phyloP scores from a whole-genome alignment of 106 monocot species.

The Phalaenopsis aphrodite region DNA sequence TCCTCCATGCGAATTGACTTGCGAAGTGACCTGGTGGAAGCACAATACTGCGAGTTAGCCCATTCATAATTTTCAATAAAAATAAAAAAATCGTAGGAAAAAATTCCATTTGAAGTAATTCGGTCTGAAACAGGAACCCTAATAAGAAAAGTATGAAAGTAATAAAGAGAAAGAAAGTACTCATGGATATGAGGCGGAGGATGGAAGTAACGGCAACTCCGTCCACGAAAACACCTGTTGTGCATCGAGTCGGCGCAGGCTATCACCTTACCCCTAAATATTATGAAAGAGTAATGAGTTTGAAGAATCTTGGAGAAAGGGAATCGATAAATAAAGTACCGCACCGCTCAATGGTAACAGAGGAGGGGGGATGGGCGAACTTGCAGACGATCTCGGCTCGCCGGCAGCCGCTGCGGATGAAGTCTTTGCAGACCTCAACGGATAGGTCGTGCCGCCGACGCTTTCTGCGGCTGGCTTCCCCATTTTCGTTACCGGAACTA shows the following conservation, averaged over 20 bases:
- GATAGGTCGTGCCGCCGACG: conserved; percentile 1
- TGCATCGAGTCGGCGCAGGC: conserved; percentile 24
- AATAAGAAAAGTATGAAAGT: background rate
- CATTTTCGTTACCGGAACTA: background rate
- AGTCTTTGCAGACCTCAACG: background rate
- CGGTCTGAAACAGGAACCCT: background rate
- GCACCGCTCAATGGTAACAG: conserved; percentile 22
- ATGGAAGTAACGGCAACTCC: conserved; percentile 28
- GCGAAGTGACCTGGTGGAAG: background rate
- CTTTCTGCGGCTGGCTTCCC: background rate
- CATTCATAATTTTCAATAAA: background rate
- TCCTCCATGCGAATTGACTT: background rate
- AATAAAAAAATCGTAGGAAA: background rate
- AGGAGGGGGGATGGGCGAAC: conserved; percentile 32
- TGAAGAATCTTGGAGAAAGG: background rate
- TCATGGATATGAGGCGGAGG: conserved; percentile 7
- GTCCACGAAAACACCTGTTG: conserved; percentile 23
- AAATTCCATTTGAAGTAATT: too few species aligned
- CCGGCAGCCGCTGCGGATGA: conserved; percentile 3
- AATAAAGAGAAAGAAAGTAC: background rate
- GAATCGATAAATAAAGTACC: background rate
- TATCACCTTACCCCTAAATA: conserved; percentile 28
- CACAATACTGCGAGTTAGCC: background rate
- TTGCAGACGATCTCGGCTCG: conserved; percentile 21
- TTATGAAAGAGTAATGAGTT: background rate